phyloP scores from a whole-genome alignment of 176 grass and related monocot genomes.

The Typha latifolia region DNA sequence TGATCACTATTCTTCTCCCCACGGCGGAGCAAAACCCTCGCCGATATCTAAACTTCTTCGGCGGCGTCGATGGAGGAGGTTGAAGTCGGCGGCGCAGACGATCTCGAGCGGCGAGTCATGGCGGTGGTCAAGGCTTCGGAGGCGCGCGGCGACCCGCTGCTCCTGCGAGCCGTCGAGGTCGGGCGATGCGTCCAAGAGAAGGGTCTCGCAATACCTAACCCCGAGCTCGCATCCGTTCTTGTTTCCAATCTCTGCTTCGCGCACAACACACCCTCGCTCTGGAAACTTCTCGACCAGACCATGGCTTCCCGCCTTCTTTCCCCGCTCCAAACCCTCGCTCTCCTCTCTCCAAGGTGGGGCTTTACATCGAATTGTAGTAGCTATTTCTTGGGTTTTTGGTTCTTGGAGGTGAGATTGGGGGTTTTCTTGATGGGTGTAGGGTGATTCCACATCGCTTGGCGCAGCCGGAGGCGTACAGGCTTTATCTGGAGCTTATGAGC shows the following conservation, averaged over 20 bases:
- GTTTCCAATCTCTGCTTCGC: constrained; percentile 91
- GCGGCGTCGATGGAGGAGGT: constrained; percentile 14
- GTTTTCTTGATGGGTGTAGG: constrained; percentile 29
- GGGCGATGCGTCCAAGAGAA: constrained; percentile 47
- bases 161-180: constrained; percentile 53
- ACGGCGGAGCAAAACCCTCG: constrained; percentile 33
- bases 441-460: constrained; percentile 66
- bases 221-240: constrained; percentile 65
- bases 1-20: background rate
- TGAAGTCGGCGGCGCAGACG: background rate
- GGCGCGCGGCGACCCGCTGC: constrained; percentile 63
- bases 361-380: background rate
- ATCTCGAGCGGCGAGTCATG: constrained; percentile 77
- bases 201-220: constrained; percentile 42
- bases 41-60: constrained; percentile 11
- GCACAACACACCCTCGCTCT: constrained; percentile 74
- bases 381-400: background rate
- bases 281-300: constrained; percentile 93
- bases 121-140: constrained; percentile 67
- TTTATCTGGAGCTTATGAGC: constrained; percentile 73
- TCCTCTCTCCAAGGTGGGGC: constrained; percentile 64
- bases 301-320: constrained; percentile 52
- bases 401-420: background rate
- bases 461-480: constrained; percentile 72
- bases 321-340: constrained; percentile 76